Percentiles rank a stretch among this genome's conserved stretches.
Conservation (phyloP, 768 basidiomycete species). For the Rhodocollybia butyracea region DNA sequence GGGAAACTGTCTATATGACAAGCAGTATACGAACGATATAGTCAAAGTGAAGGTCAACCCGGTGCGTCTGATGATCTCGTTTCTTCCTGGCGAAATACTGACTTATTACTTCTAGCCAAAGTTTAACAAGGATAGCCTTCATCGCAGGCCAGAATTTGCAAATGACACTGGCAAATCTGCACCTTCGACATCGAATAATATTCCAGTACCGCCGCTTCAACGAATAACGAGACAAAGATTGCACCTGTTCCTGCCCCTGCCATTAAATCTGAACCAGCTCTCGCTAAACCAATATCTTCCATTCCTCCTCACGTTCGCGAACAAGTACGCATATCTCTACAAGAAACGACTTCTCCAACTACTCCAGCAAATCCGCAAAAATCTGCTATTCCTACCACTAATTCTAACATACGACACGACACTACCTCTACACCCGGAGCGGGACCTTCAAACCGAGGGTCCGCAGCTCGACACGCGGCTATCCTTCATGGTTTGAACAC, state of each 20-base stretch:
- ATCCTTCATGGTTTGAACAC: conserved; percentile 23
- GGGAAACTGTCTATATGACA: conserved; percentile 98
- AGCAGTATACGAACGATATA: conserved; percentile 79
- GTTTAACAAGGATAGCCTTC: conserved; percentile 62
- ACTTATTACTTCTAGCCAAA: conserved; percentile 43
- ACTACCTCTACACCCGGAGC: conserved; percentile 12
- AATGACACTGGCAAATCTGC: conserved; percentile 36
- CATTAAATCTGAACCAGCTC: conserved; percentile 8
- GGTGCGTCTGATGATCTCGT: conserved; percentile 44
- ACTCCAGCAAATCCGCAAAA: not conserved
- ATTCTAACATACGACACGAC: not conserved
- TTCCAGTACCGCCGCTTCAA: not conserved
- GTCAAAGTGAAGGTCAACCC: conserved; percentile 82
- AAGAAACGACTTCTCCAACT: not conserved
- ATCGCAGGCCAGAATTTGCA: conserved; percentile 69
- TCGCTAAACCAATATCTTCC: conserved; percentile 25
- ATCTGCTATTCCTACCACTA: conserved; percentile 8
- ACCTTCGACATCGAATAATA: conserved; percentile 9
- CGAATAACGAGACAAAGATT: not conserved
- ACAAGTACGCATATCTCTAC: conserved; percentile 14
- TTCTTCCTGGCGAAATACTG: not conserved
- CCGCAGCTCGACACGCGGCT: conserved; percentile 3
- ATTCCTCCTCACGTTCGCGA: conserved; percentile 39
- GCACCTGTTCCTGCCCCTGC: not conserved
- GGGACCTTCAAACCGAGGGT: conserved; percentile 7